phyloP scores from a whole-genome alignment of 2,329 filamentous ascomycete genomes.

The Nemania sp. region DNA sequence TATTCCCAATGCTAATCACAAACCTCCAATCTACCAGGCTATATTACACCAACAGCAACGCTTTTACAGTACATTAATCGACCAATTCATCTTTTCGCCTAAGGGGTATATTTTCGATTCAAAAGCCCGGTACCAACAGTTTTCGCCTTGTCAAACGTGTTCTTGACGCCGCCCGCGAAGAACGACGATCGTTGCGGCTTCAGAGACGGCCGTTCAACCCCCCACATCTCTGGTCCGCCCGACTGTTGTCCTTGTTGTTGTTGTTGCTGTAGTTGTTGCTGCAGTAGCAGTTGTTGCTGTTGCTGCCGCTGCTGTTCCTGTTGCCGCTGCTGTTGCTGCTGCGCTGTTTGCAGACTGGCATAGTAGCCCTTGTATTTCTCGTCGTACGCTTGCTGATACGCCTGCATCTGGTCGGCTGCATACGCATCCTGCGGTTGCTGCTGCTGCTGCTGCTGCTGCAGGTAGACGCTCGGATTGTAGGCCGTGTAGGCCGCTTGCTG shows the following conservation, averaged over 20 bases:
- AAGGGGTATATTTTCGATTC: slow-evolving; percentile 28
- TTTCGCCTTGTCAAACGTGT: slow-evolving; percentile 37
- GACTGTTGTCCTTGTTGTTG: slow-evolving; percentile 19
- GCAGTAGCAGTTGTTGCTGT: slow-evolving; percentile 20
- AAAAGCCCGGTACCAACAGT: slow-evolving; percentile 36
- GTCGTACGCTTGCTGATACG: slow-evolving; percentile 27
- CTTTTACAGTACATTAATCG: neutral
- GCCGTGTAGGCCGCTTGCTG: slow-evolving; percentile 26
- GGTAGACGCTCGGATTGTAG: slow-evolving; percentile 32
- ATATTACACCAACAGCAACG: neutral
- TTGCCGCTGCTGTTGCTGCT: slow-evolving; percentile 20
- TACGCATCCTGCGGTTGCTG: slow-evolving; percentile 28
- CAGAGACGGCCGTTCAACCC: slow-evolving; percentile 27
- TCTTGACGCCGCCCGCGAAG: slow-evolving; percentile 36
- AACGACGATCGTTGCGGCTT: slow-evolving; percentile 36
- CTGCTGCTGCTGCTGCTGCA: slow-evolving; percentile 21
- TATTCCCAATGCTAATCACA: neutral
- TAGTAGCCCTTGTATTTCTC: slow-evolving; percentile 33
- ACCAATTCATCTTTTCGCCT: neutral
- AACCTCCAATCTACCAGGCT: neutral
- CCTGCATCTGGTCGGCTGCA: slow-evolving; percentile 23
- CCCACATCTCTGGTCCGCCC: slow-evolving; percentile 28
- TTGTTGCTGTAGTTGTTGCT: slow-evolving; percentile 15
- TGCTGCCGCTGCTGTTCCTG: slow-evolving; percentile 26
- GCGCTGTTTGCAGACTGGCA: slow-evolving; percentile 22